Percentiles rank a stretch among this genome's conserved stretches.
These are phyloP conservation scores for Pseudonitzschia delicatissima DNA, from an alignment of 108 stramenopile species.

Conservation along the genomic window DNA sequence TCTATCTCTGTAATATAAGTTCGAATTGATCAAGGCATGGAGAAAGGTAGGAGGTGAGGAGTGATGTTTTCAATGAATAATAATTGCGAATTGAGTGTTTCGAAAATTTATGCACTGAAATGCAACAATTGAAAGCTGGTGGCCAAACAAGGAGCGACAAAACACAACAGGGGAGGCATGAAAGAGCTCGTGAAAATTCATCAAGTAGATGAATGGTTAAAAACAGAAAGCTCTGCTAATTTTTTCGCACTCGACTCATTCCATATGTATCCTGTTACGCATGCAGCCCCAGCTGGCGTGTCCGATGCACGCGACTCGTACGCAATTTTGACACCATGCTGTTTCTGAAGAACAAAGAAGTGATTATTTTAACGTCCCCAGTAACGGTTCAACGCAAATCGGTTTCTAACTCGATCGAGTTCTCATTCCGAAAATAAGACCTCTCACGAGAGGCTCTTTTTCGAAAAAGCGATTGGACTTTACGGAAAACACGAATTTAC, in stretches of 20 bases:
- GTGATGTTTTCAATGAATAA: background rate
- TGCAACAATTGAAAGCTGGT: background rate
- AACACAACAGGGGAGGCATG: no score
- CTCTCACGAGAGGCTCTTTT: no score
- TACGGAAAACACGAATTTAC: background rate
- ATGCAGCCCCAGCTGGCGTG: background rate
- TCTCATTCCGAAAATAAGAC: background rate
- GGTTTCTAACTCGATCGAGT: background rate
- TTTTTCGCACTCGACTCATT: background rate
- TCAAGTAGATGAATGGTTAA: background rate
- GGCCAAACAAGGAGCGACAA: background rate
- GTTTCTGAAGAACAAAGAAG: conserved; percentile 1
- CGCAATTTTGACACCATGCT: conserved; percentile 1
- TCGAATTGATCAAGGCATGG: background rate
- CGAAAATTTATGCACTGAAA: background rate
- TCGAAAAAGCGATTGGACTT: no score
- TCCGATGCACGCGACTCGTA: no score
- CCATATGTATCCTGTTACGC: background rate
- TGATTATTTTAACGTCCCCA: background rate
- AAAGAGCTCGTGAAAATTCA: background rate
- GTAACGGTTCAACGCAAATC: background rate
- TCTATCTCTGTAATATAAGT: conserved; percentile 11
- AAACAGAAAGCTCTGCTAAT: background rate
- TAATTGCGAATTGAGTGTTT: background rate
- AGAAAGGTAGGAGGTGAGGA: background rate